A percentile compares a stretch with the other conserved stretches of the same genome.
Evolutionary conservation across 106 monocot species (phyloP).

Genomic region (Dioscorea zingiberensis): DNA sequence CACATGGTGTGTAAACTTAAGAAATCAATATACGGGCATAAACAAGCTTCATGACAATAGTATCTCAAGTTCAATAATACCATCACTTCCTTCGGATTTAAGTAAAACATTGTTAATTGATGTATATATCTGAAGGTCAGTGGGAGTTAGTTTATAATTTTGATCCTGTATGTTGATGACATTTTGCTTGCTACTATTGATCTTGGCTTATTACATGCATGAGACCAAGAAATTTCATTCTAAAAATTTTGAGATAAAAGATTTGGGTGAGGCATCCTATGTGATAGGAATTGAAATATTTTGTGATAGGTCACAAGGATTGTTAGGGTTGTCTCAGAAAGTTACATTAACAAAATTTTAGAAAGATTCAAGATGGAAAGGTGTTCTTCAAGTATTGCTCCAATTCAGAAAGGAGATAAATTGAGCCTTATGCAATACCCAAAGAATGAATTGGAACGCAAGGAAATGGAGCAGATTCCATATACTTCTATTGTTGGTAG

Average conservation of each 20-base stretch:
- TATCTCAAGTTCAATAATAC: not conserved
- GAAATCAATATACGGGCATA: slow-evolving; percentile 1
- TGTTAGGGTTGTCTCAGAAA: not conserved
- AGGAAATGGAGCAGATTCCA: not conserved
- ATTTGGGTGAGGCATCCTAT: too few species aligned
- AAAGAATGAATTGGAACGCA: not conserved
- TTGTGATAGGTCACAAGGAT: not conserved
- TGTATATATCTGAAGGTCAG: not conserved
- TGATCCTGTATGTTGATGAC: not conserved
- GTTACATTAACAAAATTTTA: not conserved
- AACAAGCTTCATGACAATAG: not conserved
- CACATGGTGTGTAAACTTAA: not conserved
- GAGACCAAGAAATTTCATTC: not conserved
- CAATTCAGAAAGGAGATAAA: not conserved
- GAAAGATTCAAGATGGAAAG: not conserved
- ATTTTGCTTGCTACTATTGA: not conserved
- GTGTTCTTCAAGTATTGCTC: not conserved
- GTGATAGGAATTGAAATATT: not conserved
- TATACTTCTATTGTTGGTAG: not conserved
- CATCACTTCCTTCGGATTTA: not conserved
- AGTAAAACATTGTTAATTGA: not conserved
- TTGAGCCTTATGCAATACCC: not conserved
- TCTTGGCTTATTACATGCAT: too few species aligned
- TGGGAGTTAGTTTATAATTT: slow-evolving; percentile 2
- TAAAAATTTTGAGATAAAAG: not conserved